phyloP scores from a whole-genome alignment of 1,284 basidiomycete species.

The Porodaedalea pini region DNA sequence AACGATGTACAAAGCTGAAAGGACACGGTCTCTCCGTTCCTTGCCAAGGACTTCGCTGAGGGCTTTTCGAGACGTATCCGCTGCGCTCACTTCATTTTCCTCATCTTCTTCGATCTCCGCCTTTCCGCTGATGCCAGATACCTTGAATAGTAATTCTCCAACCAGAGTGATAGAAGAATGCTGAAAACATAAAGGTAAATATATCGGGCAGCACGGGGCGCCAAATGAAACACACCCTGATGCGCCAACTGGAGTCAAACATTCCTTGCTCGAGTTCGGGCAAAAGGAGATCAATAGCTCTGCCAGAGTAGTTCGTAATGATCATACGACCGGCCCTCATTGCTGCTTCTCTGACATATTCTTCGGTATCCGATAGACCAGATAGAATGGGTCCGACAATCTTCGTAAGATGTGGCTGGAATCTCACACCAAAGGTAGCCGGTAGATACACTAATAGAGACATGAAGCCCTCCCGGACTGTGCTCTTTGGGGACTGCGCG shows the following conservation, averaged over 20 bases:
- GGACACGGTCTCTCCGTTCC: constrained; percentile 86
- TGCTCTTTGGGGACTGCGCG: constrained; percentile 84
- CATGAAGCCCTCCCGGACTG: constrained; percentile 98
- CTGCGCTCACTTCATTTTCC: constrained; percentile 58
- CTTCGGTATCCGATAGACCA: constrained; percentile 91
- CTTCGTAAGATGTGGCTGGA: constrained; percentile 93
- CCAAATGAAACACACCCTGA: constrained; percentile 60
- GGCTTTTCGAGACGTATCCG: constrained; percentile 80
- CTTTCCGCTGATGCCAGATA: constrained; percentile 97
- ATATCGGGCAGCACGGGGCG: not conserved
- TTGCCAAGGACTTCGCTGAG: constrained; percentile 86
- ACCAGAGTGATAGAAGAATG: constrained; percentile 95
- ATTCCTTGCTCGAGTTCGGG: constrained; percentile 95
- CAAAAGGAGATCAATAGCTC: constrained; percentile 90
- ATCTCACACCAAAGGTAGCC: constrained; percentile 92
- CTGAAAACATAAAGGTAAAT: constrained; percentile 36
- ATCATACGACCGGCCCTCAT: constrained; percentile 99
- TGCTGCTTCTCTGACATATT: constrained; percentile 92
- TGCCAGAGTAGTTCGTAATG: constrained; percentile 90
- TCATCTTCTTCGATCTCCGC: constrained; percentile 79
- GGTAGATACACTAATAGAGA: constrained; percentile 95
- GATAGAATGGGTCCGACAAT: constrained; percentile 92
- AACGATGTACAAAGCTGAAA: constrained; percentile 89
- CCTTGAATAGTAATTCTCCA: constrained; percentile 94
- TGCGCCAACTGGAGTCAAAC: constrained; percentile 94